Percentiles rank a stretch among this genome's conserved stretches.
Evolutionary conservation across 73 alveolate genomes (phyloP).

Genomic region (Symbiodinium pilosum): DNA sequence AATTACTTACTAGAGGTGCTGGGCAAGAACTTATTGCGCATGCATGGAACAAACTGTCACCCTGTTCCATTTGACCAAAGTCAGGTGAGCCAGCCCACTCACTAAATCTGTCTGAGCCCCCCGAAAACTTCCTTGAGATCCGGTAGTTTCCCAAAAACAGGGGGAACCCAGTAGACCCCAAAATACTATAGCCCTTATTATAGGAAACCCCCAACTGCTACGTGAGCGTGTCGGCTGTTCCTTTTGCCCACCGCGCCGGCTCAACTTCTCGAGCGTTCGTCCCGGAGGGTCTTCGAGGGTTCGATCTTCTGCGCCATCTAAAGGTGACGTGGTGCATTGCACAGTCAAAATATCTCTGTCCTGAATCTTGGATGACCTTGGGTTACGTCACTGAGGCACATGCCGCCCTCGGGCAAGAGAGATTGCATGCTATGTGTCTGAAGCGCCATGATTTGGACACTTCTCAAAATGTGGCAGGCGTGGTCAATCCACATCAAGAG

Average conservation of each 20-base stretch:
- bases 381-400: not conserved
- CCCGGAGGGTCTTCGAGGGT: conserved; percentile 16
- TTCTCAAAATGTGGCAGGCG: not conserved
- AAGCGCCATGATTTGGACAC: conserved; percentile 14
- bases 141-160: too few species aligned
- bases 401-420: conserved; percentile 28
- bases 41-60: too few species aligned
- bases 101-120: too few species aligned
- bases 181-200: too few species aligned
- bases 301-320: not conserved
- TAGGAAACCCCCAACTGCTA: too few species aligned
- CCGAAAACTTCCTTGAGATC: too few species aligned
- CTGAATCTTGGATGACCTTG: not conserved
- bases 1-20: too few species aligned
- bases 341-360: not conserved
- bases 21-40: too few species aligned
- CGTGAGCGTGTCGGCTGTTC: too few species aligned
- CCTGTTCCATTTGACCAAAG: too few species aligned
- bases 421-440: not conserved
- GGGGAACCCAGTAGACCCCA: too few species aligned
- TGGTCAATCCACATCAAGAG: not conserved
- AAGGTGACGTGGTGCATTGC: not conserved
- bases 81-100: too few species aligned
- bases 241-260: conserved; percentile 5
- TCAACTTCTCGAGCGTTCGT: not conserved